Percentiles rank a stretch among this genome's conserved stretches.
phyloP scores from a whole-genome alignment of 192 early-diverging fungal genomes.

The Diversispora epigaea region DNA sequence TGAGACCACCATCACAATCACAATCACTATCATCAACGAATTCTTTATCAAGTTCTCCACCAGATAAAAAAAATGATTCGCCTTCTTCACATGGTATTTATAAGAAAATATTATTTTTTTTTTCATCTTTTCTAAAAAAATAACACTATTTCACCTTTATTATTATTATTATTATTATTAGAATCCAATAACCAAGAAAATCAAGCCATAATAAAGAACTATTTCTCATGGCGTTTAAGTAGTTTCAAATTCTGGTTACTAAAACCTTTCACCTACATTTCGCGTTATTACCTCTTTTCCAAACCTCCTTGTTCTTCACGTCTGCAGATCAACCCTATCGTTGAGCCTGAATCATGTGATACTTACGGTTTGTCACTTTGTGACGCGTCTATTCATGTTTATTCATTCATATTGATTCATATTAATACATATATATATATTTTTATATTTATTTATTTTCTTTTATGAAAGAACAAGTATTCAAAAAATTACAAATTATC shows the following conservation, averaged over 20 bases:
- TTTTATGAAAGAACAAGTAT: slow-evolving; percentile 38
- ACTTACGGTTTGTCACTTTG: slow-evolving; percentile 28
- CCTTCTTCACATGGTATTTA: background rate
- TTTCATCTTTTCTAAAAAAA: too few species aligned
- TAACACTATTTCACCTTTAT: too few species aligned
- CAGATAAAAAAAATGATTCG: background rate
- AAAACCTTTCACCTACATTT: background rate
- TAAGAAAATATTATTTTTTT: too few species aligned
- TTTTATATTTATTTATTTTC: background rate
- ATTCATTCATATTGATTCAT: background rate
- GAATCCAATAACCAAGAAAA: too few species aligned
- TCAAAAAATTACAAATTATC: slow-evolving; percentile 40
- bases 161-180: too few species aligned
- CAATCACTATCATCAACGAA: background rate
- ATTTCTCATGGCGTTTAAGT: too few species aligned
- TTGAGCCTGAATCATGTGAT: slow-evolving; percentile 11
- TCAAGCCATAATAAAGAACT: too few species aligned
- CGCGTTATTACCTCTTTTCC: background rate
- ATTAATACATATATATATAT: background rate
- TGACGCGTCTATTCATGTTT: background rate
- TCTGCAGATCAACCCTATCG: background rate
- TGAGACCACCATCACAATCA: slow-evolving; percentile 37
- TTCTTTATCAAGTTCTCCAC: background rate
- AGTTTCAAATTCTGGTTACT: background rate
- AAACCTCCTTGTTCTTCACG: background rate